Evolutionary conservation across 306 rosid genomes (phyloP), one percentile per base, ranked within the genome.

Genomic region (Phaseolus lunatus): DNA sequence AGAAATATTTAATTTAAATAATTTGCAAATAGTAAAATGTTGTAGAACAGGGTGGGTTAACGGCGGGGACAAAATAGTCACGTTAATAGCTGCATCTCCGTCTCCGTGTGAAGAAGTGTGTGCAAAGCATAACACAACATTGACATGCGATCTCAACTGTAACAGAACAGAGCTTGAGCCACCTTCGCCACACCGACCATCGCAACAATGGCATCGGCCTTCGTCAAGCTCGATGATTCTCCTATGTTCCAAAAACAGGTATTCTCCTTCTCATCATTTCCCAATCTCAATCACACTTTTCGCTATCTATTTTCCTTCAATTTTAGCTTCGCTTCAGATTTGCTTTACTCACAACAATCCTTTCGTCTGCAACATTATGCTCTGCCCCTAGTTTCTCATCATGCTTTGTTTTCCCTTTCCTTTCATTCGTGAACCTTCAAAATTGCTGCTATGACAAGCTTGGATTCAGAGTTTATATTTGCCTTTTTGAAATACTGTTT

Each of bases 211-310:
- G 96, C 92, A 68, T 85, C 92, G 59, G 77, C 97, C 14, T 95
- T 92, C 73, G 74, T 88, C 88, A 95, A 87, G 88, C 96, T 95
- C 27, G 99, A 95, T 44, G 99, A 95, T 79, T 95, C 99, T 47
- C 99, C 99, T 23, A 95, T 95, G 97, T 95, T 95, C 83, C 93
- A 89, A 87, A 95, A 87, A 70, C 97, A 95, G 97, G 99, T 91
- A 24, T 72, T 26, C 12, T 37, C 31, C 26, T 52, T 47, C 50
- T 39, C 15, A 54, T 23, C 48, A 27, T 14, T 48, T 18, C 14
- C 11, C 27, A 23, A 35, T 58, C n/a, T 24, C 9, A 16, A 26
- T 58, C 19, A 58, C 26, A 3, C 64, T 69, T 39, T 56, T 68
- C 39, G 19, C 67, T 11, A 23, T 22, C 33, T 54, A 11, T 20